A percentile compares a stretch with the other conserved stretches of the same genome.
These are phyloP conservation scores for Alopecurus myosuroides DNA, from an alignment of 176 grass and related monocot genomes.

Conservation along the genomic window DNA sequence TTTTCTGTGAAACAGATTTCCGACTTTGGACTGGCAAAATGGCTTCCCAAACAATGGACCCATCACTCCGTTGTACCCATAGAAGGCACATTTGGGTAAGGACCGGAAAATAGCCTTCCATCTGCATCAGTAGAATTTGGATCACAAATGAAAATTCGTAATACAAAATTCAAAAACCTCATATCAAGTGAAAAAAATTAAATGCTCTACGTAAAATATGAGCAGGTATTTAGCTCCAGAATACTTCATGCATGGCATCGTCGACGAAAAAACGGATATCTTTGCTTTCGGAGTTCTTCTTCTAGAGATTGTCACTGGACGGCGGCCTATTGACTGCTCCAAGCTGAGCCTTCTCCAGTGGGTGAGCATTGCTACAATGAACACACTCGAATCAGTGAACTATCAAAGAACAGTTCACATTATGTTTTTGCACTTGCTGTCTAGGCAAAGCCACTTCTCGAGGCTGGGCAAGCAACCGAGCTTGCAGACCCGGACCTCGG, in stretches of 20 bases:
- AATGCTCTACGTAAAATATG: not conserved
- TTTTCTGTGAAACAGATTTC: slow-evolving; percentile 59
- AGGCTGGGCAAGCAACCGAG: slow-evolving; percentile 67
- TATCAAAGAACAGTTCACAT: not conserved
- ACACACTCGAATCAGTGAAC: not conserved
- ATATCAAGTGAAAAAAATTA: not conserved
- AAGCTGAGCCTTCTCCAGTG: slow-evolving; percentile 78
- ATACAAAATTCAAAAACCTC: not conserved
- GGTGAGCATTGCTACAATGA: slow-evolving; percentile 35
- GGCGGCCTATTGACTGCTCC: slow-evolving; percentile 85
- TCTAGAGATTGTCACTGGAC: slow-evolving; percentile 71
- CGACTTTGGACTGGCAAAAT: slow-evolving; percentile 94
- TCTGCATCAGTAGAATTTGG: not conserved
- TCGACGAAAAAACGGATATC: slow-evolving; percentile 86
- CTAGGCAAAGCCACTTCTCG: slow-evolving; percentile 86
- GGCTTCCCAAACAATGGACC: slow-evolving; percentile 95
- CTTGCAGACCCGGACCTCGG: slow-evolving; percentile 64
- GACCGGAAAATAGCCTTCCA: not conserved
- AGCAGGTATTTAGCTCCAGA: slow-evolving; percentile 92
- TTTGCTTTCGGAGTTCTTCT: slow-evolving; percentile 87
- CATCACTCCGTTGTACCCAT: slow-evolving; percentile 94
- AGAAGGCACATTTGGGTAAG: slow-evolving; percentile 94
- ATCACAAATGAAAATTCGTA: not conserved
- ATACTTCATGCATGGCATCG: slow-evolving; percentile 94
- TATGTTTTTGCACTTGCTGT: not conserved